Percentiles rank a stretch among this genome's conserved stretches.
Conservation (phyloP, 352 stramenopile genomes). For the Pythium aquatile region DNA sequence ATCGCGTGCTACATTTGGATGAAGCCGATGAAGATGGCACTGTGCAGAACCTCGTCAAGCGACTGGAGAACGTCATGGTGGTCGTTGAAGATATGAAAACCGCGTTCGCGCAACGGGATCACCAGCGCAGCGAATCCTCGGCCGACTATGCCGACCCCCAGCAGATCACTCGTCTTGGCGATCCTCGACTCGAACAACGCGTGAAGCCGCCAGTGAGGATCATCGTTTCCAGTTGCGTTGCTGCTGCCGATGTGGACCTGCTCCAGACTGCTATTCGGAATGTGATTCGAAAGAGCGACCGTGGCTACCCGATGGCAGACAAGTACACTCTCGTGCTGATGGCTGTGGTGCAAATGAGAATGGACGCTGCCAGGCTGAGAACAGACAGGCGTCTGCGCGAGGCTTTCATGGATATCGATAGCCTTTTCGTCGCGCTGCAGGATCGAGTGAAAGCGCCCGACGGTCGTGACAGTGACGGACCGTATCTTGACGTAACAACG, state of each 20-base stretch:
- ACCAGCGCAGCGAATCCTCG: no score
- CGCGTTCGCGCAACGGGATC: no score
- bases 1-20: not conserved
- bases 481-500: not conserved
- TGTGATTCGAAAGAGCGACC: not conserved
- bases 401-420: not conserved
- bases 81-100: not conserved
- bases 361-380: not conserved
- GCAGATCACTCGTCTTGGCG: no score
- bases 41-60: no score
- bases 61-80: not conserved
- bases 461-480: no score
- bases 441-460: not conserved
- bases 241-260: not conserved
- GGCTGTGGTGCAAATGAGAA: not conserved
- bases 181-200: no score
- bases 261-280: not conserved
- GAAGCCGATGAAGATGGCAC: no score
- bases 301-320: conserved; percentile 11
- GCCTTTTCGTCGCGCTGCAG: not conserved
- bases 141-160: no score
- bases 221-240: conserved; percentile 3
- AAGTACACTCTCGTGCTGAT: conserved; percentile 5
- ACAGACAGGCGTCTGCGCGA: not conserved
- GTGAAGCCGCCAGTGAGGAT: not conserved